phyloP scores from a whole-genome alignment of 2,329 filamentous ascomycete genomes.

The Alternaria alternata region DNA sequence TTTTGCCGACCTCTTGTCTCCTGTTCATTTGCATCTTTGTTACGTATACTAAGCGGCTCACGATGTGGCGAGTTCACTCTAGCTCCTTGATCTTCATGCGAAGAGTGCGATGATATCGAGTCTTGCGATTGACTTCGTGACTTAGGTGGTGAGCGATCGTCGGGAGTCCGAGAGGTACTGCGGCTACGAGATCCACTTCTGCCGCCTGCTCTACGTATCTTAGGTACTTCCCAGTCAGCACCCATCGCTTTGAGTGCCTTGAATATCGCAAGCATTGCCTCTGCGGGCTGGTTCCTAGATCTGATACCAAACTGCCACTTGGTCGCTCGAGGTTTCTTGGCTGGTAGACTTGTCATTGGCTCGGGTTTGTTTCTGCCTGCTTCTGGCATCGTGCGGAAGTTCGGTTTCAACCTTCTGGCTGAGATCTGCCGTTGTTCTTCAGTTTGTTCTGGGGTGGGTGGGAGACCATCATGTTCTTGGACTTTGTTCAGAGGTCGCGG shows the following conservation, averaged over 20 bases:
- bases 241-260: constrained; percentile 87
- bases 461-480: constrained; percentile 48
- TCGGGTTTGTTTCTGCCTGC: constrained; percentile 62
- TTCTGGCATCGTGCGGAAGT: constrained; percentile 74
- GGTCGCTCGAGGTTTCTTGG: constrained; percentile 78
- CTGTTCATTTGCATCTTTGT: constrained; percentile 28
- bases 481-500: constrained; percentile 43
- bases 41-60: constrained; percentile 43
- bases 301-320: constrained; percentile 99
- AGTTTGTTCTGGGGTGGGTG: constrained; percentile 51
- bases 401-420: constrained; percentile 81
- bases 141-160: constrained; percentile 44
- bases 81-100: constrained; percentile 29
- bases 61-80: constrained; percentile 27
- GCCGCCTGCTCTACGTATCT: constrained; percentile 51
- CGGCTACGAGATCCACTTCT: constrained; percentile 48
- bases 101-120: constrained; percentile 45
- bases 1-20: constrained; percentile 48
- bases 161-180: constrained; percentile 37
- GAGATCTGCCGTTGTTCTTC: constrained; percentile 78
- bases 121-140: constrained; percentile 42
- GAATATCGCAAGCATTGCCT: constrained; percentile 95
- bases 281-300: constrained; percentile 90
- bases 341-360: constrained; percentile 63
- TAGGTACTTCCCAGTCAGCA: constrained; percentile 79